A percentile compares a stretch with the other conserved stretches of the same genome.
phyloP scores from a whole-genome alignment of 306 rosid species.

The Prunus mume region DNA sequence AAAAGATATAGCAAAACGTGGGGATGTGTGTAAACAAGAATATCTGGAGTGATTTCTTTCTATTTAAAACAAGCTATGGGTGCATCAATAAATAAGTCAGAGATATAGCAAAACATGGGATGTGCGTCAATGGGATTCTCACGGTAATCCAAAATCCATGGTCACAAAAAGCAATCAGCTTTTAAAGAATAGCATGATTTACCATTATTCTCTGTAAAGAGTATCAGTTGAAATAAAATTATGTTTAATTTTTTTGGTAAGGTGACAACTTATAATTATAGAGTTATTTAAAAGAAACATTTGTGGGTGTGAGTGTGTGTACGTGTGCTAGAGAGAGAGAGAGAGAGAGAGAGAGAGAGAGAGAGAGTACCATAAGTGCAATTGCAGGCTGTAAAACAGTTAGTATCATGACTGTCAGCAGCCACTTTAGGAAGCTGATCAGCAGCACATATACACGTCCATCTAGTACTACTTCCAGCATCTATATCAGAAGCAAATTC shows the following conservation, averaged over 20 bases:
- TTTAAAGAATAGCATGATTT: not conserved
- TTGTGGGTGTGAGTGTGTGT: not conserved
- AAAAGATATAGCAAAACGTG: too few relatives aligned
- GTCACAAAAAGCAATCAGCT: not conserved
- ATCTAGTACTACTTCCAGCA: conserved; percentile 40
- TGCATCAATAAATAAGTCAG: not conserved
- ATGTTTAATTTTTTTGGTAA: too few relatives aligned
- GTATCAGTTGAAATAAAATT: not conserved
- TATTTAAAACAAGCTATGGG: not conserved
- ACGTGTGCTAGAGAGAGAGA: conserved; percentile 17
- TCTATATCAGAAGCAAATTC: conserved; percentile 41
- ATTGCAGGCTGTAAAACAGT: conserved; percentile 82
- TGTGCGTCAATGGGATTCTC: not conserved
- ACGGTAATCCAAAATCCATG: not conserved
- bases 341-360: conserved; percentile 21
- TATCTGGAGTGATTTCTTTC: not conserved
- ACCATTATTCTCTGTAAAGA: not conserved
- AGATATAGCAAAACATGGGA: not conserved
- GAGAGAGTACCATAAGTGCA: conserved; percentile 69
- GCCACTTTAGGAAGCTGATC: conserved; percentile 72
- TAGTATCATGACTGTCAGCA: conserved; percentile 38
- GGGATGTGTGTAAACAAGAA: not conserved
- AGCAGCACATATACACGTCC: conserved; percentile 78
- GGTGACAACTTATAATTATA: not conserved
- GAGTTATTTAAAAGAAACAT: not conserved